Base-by-base conservation (phyloP, 1,284 basidiomycete genomes). In the Apiotrichum gamsii region DNA sequence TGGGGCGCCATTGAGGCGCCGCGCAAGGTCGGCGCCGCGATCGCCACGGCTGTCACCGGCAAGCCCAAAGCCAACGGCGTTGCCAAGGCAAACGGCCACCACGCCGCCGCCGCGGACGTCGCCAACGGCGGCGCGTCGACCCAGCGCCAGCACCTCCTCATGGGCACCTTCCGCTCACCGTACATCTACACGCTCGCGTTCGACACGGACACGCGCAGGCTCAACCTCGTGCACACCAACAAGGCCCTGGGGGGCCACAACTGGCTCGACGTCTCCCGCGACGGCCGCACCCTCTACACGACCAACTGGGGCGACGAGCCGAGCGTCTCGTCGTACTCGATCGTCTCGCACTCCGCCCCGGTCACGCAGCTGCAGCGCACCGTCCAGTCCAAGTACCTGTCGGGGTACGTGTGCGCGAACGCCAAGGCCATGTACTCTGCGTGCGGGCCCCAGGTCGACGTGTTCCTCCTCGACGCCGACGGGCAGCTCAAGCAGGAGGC, bases 371-470 rank as follows among this genome's bases (percentile, higher is more conserved):
- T 55, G 19, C 45, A 57, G 43, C 57, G 57, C 36, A 49, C 42
- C 3, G 56, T 62, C 15, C 23, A 44, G 8, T 64, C 61, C 6
- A 52, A 56, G 37, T 56, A 57, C 31, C 52, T 65, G 10, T 67
- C 65, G 0, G 67, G 67, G 13, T 69, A 69, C 39, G 62, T 64
- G 30, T 59, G 57, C 35, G 47, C 57, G n/a, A 61, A 58, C 23
- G 37, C 46, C 30, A 60, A 61, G 36, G 64, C 64, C n/a, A 59
- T 67, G n/a, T 73, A 72, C 47, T 69, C 67, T 2, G 70, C 68
- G 1, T 69, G 71, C 25, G 72, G 72, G 19, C 66, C 72, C 2
- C 65, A 69, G 14, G 71, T 70, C 14, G 72, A 74, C 48, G 66
- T 69, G 1, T 60, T 72, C 32, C 53, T 54, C 1, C 40, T 74